phyloP scores from a whole-genome alignment of 129 eudicot genomes.

The Flaveria ramosissima region DNA sequence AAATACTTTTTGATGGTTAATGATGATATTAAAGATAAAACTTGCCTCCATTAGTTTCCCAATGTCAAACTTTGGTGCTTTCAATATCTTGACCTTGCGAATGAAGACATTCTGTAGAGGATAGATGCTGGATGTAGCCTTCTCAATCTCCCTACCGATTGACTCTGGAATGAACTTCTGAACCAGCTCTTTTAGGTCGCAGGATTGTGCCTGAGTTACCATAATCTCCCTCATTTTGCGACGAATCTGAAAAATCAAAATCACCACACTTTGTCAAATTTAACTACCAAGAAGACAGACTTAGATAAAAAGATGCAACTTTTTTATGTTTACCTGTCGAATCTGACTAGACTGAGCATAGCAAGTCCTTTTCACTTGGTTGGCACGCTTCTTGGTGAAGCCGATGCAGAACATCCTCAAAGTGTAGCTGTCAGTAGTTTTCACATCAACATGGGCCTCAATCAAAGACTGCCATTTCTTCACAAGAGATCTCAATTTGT shows the following conservation, averaged over 20 bases:
- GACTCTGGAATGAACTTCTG: slow-evolving; percentile 74
- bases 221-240: slow-evolving; percentile 84
- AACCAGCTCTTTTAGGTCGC: slow-evolving; percentile 76
- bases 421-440: slow-evolving; percentile 75
- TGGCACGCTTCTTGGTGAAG: slow-evolving; percentile 83
- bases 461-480: slow-evolving; percentile 81
- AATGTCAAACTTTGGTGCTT: slow-evolving; percentile 82
- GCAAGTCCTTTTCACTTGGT: slow-evolving; percentile 84
- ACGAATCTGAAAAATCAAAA: slow-evolving; percentile 49
- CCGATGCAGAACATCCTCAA: slow-evolving; percentile 85
- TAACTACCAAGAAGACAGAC: not conserved
- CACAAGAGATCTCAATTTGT: slow-evolving; percentile 75
- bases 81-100: slow-evolving; percentile 78
- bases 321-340: slow-evolving; percentile 46
- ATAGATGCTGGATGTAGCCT: slow-evolving; percentile 83
- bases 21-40: not conserved
- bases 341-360: slow-evolving; percentile 88
- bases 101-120: slow-evolving; percentile 78
- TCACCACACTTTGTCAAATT: not conserved
- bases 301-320: not conserved
- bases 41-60: slow-evolving; percentile 79
- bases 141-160: slow-evolving; percentile 77
- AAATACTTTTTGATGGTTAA: not conserved
- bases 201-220: slow-evolving; percentile 75
- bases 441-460: slow-evolving; percentile 88